Base-by-base conservation (phyloP, 371 early-diverging fungal species). In the Mucor saturninus region DNA sequence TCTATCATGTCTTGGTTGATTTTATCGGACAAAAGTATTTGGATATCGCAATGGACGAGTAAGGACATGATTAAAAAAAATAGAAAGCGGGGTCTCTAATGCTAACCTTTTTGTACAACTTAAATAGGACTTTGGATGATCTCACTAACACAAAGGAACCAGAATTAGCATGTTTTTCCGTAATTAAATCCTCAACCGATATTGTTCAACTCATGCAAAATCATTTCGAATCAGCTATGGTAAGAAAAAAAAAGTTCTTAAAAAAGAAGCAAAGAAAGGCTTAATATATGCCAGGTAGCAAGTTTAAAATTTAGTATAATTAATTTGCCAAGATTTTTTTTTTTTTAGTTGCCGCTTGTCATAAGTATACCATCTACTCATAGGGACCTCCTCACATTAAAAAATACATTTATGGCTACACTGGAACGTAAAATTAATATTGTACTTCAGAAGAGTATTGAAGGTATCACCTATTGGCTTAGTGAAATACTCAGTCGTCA, bases 161-260 rank as follows among this genome's bases (percentile, higher is more conserved):
- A 0, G 91, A 92, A 62, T 72, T 94, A 32, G 74, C 80, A 14
- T 78, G 87, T 21, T 84, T 98, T 46, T 77, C 81, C 11, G 83
- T 88, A 2, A 84, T 96, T 28, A 84, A 87, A 46, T 75, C 87
- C 2, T 81, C 91, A 14, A 91, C 90, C 6, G 73, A 89, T 30
- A 86, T 91, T 2, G 82, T 93, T 21, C 94, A 94, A 45, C 73
- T 96, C 46, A 75, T 95, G 54, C 98, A 98, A 73, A 80, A 89
- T 39, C 97, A 97, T 73, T 97, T 96, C 79, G 95, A 95, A 64
- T 81, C 86, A 9, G 81, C 85, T 3, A 83, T 96, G 58, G 95
- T 95, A 85, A 77, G 28, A 45, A 5, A 9, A 5, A 48, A 14
- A 7, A 28, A 7, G 5, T 4, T 4, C 4, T 28, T 28, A 8